Conservation (phyloP, 805 yeast species). For the Lachancea cidri region DNA sequence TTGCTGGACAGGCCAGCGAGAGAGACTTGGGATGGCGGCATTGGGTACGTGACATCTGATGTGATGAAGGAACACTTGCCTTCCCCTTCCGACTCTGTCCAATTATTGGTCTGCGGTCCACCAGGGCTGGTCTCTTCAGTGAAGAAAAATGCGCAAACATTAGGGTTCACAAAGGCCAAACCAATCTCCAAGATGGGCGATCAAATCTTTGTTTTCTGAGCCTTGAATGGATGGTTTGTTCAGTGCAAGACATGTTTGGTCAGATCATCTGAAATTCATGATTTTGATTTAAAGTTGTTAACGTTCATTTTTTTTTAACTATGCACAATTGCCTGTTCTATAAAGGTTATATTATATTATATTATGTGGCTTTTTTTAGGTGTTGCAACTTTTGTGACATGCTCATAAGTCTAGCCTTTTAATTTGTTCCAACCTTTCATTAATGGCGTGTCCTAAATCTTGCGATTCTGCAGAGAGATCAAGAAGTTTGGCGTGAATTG, state of each 20-base stretch:
- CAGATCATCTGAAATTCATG: too few species aligned
- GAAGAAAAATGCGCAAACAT: slow-evolving; percentile 67
- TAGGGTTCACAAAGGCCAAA: slow-evolving; percentile 80
- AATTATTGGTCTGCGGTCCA: slow-evolving; percentile 87
- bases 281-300: neutral
- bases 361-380: neutral
- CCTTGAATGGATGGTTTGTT: too few species aligned
- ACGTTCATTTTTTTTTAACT: neutral
- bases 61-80: slow-evolving; percentile 62
- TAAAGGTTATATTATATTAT: slow-evolving; percentile 1
- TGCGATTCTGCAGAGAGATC: slow-evolving; percentile 36
- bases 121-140: slow-evolving; percentile 85
- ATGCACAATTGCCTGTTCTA: slow-evolving; percentile 4
- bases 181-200: slow-evolving; percentile 88
- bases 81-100: slow-evolving; percentile 43
- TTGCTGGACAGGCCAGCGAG: slow-evolving; percentile 64
- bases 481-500: slow-evolving; percentile 74
- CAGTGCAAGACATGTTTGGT: too few species aligned
- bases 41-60: slow-evolving; percentile 78
- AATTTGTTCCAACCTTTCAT: slow-evolving; percentile 43
- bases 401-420: slow-evolving; percentile 32
- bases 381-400: neutral
- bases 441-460: slow-evolving; percentile 34
- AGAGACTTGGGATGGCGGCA: slow-evolving; percentile 67
- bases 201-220: slow-evolving; percentile 78